Conservation (phyloP, 148 eudicot species). For the Fallopia convolvulus region DNA sequence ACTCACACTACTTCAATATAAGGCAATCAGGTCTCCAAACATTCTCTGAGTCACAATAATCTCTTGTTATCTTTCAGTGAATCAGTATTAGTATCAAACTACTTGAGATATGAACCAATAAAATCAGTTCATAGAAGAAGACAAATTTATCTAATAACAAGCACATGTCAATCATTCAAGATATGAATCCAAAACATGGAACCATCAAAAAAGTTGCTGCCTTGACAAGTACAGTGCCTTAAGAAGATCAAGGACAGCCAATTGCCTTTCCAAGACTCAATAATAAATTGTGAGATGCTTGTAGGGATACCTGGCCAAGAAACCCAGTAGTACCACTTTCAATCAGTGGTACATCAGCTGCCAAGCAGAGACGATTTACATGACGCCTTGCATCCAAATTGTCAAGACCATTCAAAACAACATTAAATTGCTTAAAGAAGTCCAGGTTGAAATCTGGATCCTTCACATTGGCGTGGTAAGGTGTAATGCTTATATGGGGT, state of each 20-base stretch:
- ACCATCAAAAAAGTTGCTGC: not conserved
- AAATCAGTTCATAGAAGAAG: not conserved
- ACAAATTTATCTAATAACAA: not conserved
- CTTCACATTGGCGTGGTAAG: conserved; percentile 92
- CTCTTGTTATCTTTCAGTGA: not conserved
- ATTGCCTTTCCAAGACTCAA: not conserved
- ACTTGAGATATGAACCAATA: not conserved
- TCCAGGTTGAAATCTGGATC: conserved; percentile 78
- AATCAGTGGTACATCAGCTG: conserved; percentile 77
- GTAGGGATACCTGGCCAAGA: conserved; percentile 44
- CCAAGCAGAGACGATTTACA: conserved; percentile 94
- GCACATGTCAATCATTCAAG: not conserved
- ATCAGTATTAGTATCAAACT: not conserved
- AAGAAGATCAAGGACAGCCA: not conserved
- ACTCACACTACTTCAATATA: no score
- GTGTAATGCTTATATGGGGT: conserved; percentile 74
- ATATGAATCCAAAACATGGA: not conserved
- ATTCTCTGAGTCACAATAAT: not conserved
- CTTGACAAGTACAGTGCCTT: not conserved
- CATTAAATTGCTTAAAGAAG: conserved; percentile 82
- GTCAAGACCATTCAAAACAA: conserved; percentile 91
- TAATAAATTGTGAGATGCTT: not conserved
- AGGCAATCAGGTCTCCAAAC: not conserved
- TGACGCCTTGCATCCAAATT: conserved; percentile 95
- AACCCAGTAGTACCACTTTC: conserved; percentile 97